Conservation (phyloP, 495 filamentous ascomycete genomes). For the Cryomyces minteri region DNA sequence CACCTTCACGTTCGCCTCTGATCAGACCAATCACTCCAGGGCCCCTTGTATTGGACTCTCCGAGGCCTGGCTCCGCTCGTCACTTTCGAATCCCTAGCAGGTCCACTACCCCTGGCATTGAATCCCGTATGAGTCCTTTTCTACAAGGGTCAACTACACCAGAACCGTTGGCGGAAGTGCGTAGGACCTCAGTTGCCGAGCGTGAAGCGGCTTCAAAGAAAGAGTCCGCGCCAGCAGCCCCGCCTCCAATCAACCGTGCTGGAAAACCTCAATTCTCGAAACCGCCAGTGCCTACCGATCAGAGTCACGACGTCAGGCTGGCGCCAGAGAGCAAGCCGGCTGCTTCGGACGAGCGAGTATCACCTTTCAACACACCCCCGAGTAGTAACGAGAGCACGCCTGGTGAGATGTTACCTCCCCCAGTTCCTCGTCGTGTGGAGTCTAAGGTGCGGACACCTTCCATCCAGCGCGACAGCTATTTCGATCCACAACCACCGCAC, state of each 20-base stretch:
- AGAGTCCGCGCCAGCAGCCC: slow-evolving; percentile 16
- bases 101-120: slow-evolving; percentile 28
- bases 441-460: neutral
- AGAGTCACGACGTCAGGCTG: slow-evolving; percentile 13
- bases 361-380: slow-evolving; percentile 83
- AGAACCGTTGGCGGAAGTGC: slow-evolving; percentile 3
- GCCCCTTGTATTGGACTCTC: neutral
- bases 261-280: slow-evolving; percentile 62
- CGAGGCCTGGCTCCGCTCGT: slow-evolving; percentile 25
- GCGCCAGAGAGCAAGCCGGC: slow-evolving; percentile 19
- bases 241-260: slow-evolving; percentile 62
- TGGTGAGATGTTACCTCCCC: slow-evolving; percentile 13
- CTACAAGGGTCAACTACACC: slow-evolving; percentile 5
- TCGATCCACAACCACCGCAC: neutral
- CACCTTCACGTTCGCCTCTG: neutral
- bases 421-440: neutral
- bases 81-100: slow-evolving; percentile 34
- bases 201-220: neutral
- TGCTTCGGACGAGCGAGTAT: slow-evolving; percentile 35
- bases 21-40: neutral
- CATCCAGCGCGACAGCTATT: neutral
- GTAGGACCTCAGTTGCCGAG: slow-evolving; percentile 1
- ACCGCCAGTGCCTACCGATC: slow-evolving; percentile 17
- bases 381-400: slow-evolving; percentile 46
- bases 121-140: slow-evolving; percentile 15